Base-by-base conservation (phyloP, 2,329 filamentous ascomycete genomes). In the Diplodia scrobiculata region DNA sequence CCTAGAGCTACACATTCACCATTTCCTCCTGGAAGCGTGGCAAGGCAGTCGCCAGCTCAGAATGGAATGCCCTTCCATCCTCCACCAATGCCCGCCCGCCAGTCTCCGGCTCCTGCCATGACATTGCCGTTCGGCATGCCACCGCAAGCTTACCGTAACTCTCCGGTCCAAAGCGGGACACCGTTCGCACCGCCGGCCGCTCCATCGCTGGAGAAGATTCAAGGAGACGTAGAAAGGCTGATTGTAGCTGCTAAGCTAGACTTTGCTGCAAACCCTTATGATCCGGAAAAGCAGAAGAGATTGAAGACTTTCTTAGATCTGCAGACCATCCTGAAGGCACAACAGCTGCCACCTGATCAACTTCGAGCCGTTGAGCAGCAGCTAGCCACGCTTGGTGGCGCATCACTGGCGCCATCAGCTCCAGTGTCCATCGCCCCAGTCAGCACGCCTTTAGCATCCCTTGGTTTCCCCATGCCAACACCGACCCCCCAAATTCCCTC, bases 271-370 rank as follows among this genome's bases (percentile, higher is more conserved):
- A 91, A 88, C 76, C 89, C 90, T 68, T 86, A 89, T 82, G 91
- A 97, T 82, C 79, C 84, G 78, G 86, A 87, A 79, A 84, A 91
- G 75, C 89, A 91, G 76, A 89, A 87, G 74, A 91, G 90, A 79
- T 82, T 97, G 74, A 91, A 91, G 80, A 92, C 92, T 69, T 86
- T 97, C 72, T 82, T 93, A 78, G 91, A 95, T 78, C 85, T 98
- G 70, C 91, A 96, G 80, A 87, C 84, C 71, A 86, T 94, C 70
- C 82, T 97, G 74, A 87, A 91, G 77, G 89, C 84, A 71, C 90
- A 92, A 78, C 88, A 89, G 74, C 83, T 97, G 76, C 89, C 89
- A 67, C 87, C 88, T 72, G 89, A 93, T 74, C 91, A 96, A 80
- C 84, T 97, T 75, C 87, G 90, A 79, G 86, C 90, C 77, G 90